Base-by-base conservation (phyloP, 192 early-diverging fungal genomes). In the Dimargaris cristalligena region DNA sequence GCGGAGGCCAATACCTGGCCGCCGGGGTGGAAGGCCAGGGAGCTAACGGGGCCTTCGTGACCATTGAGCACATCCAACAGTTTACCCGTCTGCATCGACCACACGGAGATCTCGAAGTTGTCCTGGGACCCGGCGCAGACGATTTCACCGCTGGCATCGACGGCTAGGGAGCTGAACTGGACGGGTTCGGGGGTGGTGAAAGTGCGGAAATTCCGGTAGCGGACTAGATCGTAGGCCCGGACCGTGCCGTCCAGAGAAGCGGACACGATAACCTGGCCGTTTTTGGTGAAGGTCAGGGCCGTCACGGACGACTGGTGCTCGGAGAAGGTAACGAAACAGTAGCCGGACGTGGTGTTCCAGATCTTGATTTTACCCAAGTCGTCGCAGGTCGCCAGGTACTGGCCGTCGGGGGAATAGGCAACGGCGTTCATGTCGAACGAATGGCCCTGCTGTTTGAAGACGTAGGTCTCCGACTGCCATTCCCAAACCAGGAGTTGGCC, bases 401-500 rank as follows among this genome's bases (percentile, higher is more conserved):
- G 92, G 23, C 93, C 91, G 63, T 97, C 93, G 11, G 85, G 74
- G 20, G 90, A 90, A 68, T 95, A 97, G 0, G 85, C 78, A 0
- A 96, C 63, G 30, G 82, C 82, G 67, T 82, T 86, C 86, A 95
- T 93, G 63, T 92, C 90, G 74, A 93, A 88, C 46, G 82, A 87
- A 60, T 99, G 97, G 10, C 94, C 97, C 71, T 99, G 97, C 70
- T 99, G 97, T 69, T 97, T 99, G 47, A 99, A 75, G 41, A 99
- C 87, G 64, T 99, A 97, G 0, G 94, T 88, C 66, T 99, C 97
- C 48, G 92, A 95, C 72, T 95, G 90, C 97, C 97, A 99, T 69
- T 99, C 97, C 97, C 97, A 99, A 16, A 99, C 93, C 34, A 97
- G 71, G 45, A 99, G 82, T 73, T 99, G 97, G 6, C 93, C 93